These are phyloP conservation scores for Manihot esculenta DNA, from an alignment of 441 rosid genomes.

Conservation along the genomic window DNA sequence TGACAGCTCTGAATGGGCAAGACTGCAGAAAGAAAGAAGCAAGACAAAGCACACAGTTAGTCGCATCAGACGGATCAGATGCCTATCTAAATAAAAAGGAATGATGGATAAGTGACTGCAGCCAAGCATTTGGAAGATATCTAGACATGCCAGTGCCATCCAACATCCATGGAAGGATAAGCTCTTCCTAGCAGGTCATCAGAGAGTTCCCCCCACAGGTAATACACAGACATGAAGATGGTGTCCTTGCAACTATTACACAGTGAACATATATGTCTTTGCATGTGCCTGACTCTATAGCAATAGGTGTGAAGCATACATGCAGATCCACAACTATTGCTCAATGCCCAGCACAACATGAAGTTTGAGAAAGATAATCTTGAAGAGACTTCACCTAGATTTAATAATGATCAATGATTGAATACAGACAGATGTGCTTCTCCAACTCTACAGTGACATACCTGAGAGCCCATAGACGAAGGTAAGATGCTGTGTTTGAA, in stretches of 20 bases:
- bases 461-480: constrained; percentile 98
- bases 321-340: not conserved
- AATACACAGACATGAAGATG: not conserved
- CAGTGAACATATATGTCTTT: not conserved
- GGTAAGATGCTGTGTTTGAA: constrained; percentile 98
- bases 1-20: constrained; percentile 92
- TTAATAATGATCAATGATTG: not conserved
- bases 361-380: not conserved
- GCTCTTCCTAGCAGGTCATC: not conserved
- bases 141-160: not conserved
- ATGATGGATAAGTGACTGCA: not conserved
- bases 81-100: not conserved
- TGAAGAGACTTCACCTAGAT: constrained; percentile 5
- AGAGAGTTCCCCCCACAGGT: not conserved
- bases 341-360: constrained; percentile 14
- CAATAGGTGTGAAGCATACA: not conserved
- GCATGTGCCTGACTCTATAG: not conserved
- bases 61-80: constrained; percentile 5
- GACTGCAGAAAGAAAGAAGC: constrained; percentile 44
- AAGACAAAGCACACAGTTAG: constrained; percentile 7
- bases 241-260: not conserved
- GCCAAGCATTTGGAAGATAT: constrained; percentile 7
- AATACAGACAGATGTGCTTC: not conserved
- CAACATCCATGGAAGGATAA: not conserved
- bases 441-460: constrained; percentile 24